Conservation (phyloP, 2,329 filamentous ascomycete species). For the Fusarium sp. region DNA sequence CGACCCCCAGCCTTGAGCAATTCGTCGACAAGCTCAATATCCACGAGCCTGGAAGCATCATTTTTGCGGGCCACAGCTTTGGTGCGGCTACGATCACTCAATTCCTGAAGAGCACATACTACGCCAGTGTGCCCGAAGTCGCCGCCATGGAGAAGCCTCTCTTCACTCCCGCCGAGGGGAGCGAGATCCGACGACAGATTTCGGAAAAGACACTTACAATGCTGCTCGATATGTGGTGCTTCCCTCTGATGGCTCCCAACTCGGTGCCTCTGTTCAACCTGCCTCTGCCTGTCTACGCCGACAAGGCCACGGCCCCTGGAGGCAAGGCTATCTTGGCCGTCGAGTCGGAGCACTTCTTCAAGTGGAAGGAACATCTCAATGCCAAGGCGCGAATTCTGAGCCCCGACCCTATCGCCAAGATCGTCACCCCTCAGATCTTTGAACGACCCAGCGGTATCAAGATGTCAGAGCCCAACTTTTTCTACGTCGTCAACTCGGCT, state of each 20-base stretch:
- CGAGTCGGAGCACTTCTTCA: constrained; percentile 81
- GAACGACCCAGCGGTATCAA: constrained; percentile 57
- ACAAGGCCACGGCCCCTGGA: constrained; percentile 61
- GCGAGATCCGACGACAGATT: constrained; percentile 72
- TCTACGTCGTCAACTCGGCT: constrained; percentile 79
- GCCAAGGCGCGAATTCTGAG: constrained; percentile 75
- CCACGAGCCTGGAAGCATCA: constrained; percentile 76
- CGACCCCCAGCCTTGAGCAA: constrained; percentile 62
- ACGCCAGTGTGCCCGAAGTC: constrained; percentile 63
- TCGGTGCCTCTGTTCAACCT: constrained; percentile 75
- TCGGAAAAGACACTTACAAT: constrained; percentile 74
- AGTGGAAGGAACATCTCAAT: constrained; percentile 80
- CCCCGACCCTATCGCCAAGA: constrained; percentile 59
- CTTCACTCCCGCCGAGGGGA: constrained; percentile 68
- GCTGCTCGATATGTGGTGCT: constrained; percentile 84
- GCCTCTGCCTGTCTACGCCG: constrained; percentile 77
- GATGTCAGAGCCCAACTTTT: constrained; percentile 72
- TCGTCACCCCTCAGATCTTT: constrained; percentile 56
- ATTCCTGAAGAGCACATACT: constrained; percentile 83
- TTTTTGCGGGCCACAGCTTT: constrained; percentile 85
- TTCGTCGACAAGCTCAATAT: constrained; percentile 75
- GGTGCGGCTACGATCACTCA: constrained; percentile 81
- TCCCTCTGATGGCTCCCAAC: constrained; percentile 74
- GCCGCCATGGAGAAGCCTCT: constrained; percentile 66
- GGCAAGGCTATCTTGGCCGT: constrained; percentile 75